Conservation (phyloP, 1,139 yeast genomes). For the Magnusiomyces fungicola region DNA sequence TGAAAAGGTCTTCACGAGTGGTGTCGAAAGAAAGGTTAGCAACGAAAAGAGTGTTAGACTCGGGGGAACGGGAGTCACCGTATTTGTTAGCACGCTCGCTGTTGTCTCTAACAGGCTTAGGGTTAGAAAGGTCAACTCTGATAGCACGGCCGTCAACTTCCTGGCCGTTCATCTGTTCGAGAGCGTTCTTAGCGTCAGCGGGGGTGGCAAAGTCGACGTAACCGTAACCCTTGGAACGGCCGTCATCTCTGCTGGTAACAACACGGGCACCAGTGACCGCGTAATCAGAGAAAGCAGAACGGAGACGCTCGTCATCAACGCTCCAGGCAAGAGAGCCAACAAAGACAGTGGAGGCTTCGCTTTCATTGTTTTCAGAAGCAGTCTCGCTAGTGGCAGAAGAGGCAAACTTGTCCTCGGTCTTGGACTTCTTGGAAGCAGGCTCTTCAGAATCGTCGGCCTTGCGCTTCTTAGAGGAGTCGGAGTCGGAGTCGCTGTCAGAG, state of each 20-base stretch:
- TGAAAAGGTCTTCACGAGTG: constrained; percentile 67
- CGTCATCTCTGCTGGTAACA: constrained; percentile 84
- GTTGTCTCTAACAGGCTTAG: constrained; percentile 48
- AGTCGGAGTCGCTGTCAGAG: constrained; percentile 28
- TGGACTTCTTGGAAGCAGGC: constrained; percentile 25
- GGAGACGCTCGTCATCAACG: constrained; percentile 91
- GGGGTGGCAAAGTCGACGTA: constrained; percentile 86
- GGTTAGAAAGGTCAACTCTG: constrained; percentile 84
- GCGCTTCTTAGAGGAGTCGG: constrained; percentile 24
- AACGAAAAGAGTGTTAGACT: constrained; percentile 83
- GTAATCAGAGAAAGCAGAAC: constrained; percentile 77
- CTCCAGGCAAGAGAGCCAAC: constrained; percentile 98
- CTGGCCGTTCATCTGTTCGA: constrained; percentile 76
- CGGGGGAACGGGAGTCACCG: constrained; percentile 25
- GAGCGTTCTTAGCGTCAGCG: constrained; percentile 80
- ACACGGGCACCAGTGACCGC: constrained; percentile 88
- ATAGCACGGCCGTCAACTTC: constrained; percentile 97
- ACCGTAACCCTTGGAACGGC: constrained; percentile 96
- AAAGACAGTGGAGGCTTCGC: constrained; percentile 85
- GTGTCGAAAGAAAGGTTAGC: constrained; percentile 94
- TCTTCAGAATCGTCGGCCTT: constrained; percentile 25
- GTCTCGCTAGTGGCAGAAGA: constrained; percentile 30
- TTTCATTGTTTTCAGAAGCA: constrained; percentile 28
- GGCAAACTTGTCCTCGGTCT: constrained; percentile 22
- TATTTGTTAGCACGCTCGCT: constrained; percentile 10